Evolutionary conservation across 192 early-diverging fungal genomes (phyloP).

Genomic region (Geranomyces variabilis): DNA sequence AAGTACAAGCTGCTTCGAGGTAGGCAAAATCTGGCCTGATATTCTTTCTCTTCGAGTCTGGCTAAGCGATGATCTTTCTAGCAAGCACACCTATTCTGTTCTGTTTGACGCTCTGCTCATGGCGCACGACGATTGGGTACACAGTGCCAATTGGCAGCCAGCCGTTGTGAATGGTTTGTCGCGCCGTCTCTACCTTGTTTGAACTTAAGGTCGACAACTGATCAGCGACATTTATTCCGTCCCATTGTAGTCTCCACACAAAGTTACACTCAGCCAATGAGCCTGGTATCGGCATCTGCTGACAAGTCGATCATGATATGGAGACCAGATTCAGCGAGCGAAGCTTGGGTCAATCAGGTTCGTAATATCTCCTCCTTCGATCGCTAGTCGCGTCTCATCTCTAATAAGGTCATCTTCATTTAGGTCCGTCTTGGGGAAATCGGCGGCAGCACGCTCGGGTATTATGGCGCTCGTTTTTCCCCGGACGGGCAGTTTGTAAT

Average conservation of each 20-base stretch:
- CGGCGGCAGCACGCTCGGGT: conserved; percentile 79
- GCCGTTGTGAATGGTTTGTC: conserved; percentile 31
- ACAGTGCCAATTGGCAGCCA: conserved; percentile 79
- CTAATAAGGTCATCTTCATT: conserved; percentile 6
- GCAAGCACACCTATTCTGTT: conserved; percentile 48
- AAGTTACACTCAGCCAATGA: conserved; percentile 63
- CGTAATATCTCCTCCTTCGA: too few relatives aligned
- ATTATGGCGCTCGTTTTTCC: conserved; percentile 76
- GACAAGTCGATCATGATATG: conserved; percentile 94
- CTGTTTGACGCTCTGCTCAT: conserved; percentile 90
- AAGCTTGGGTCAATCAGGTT: conserved; percentile 77
- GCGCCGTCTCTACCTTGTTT: neutral
- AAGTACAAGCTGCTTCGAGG: conserved; percentile 39
- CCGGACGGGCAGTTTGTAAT: conserved; percentile 67
- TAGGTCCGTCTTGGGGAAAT: conserved; percentile 83
- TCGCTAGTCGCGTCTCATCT: neutral
- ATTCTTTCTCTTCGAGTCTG: too few relatives aligned
- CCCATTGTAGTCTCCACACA: neutral
- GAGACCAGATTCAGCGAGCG: conserved; percentile 75
- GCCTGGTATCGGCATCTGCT: conserved; percentile 81
- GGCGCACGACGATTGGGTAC: conserved; percentile 97
- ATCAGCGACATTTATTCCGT: too few relatives aligned
- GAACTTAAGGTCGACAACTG: too few relatives aligned
- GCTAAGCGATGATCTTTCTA: neutral
- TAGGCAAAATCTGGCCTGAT: neutral